phyloP scores from a whole-genome alignment of 1,139 yeast species.

The Torulaspora pretoriensis region DNA sequence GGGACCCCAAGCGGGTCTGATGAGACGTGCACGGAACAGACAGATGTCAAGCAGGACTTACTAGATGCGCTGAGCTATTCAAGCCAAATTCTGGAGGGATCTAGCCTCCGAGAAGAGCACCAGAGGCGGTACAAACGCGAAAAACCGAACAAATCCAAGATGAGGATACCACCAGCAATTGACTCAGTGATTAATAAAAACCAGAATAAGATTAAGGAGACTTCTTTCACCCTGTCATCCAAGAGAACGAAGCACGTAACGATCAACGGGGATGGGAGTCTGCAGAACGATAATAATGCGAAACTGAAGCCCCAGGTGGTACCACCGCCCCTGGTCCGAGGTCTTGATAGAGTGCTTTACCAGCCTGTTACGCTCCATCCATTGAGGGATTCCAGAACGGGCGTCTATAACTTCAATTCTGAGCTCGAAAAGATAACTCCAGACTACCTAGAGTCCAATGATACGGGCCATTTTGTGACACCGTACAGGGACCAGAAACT shows the following conservation, averaged over 20 bases:
- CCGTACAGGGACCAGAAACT: constrained; percentile 62
- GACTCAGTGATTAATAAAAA: neutral
- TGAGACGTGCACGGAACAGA: neutral
- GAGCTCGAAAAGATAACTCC: constrained; percentile 50
- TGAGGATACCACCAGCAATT: constrained; percentile 5
- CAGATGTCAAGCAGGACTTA: neutral
- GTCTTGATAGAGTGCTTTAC: constrained; percentile 63
- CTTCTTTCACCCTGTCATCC: constrained; percentile 5
- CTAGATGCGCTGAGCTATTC: constrained; percentile 4
- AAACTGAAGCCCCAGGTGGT: constrained; percentile 4
- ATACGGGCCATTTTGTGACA: constrained; percentile 49
- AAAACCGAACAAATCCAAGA: neutral
- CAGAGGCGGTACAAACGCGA: neutral
- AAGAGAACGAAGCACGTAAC: constrained; percentile 13
- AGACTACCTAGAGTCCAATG: constrained; percentile 15
- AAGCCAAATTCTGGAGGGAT: constrained; percentile 1
- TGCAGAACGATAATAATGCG: constrained; percentile 4
- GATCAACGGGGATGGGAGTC: constrained; percentile 7
- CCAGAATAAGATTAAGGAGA: neutral
- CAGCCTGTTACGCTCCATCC: constrained; percentile 77
- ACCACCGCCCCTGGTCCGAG: constrained; percentile 54
- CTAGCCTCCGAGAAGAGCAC: neutral
- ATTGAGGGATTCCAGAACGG: constrained; percentile 70
- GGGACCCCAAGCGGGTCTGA: neutral
- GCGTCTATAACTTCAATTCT: constrained; percentile 66